Base-by-base conservation (phyloP, 2,329 filamentous ascomycete genomes). In the Pseudogymnoascus sp. region DNA sequence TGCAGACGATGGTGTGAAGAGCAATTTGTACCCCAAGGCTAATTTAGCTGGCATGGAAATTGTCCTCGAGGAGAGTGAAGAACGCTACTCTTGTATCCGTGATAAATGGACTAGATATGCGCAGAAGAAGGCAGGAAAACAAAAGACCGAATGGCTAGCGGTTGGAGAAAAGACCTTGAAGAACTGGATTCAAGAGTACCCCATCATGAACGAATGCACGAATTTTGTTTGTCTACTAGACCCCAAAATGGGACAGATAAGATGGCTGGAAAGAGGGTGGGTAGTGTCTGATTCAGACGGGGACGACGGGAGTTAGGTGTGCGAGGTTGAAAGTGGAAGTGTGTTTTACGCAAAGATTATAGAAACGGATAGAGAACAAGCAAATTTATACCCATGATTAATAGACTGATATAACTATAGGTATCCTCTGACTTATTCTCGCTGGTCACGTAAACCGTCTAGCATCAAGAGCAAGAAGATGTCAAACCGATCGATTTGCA, bases 221-320 rank as follows among this genome's bases (percentile, higher is more conserved):
- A 83, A 87, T 70, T 86, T 81, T 70, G 77, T 78, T 3, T 77
- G 77, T 18, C 71, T 86, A 28, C 78, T 87, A 78, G 83, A 86
- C 70, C 79, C 83, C 3, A 68, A 63, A 5, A 69, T 68, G 12
- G 81, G 82, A 0, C 70, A 72, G 11, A 71, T 85, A 20, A 68
- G 72, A 12, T 84, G 79, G 77, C 66, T 78, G 7, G 63, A 67
- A 35, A 64, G 67, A 58, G 66, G 65, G 20, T 30, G 28, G 28
- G 28, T 30, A 30, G 28, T 30, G 28, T 30, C 8, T 30, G 28
- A 30, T 30, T 30, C 8, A 30, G 28, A 30, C 28, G 28, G 28
- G 28, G 28, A 30, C 28, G 28, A 30, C 28, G 5, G 28, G 28
- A 30, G 28, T 30, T 30, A 30, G 28, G 28, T 30, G 28, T 6